These are phyloP conservation scores for Infundibulicybe gibba DNA, from an alignment of 768 basidiomycete species.

Conservation along the genomic window DNA sequence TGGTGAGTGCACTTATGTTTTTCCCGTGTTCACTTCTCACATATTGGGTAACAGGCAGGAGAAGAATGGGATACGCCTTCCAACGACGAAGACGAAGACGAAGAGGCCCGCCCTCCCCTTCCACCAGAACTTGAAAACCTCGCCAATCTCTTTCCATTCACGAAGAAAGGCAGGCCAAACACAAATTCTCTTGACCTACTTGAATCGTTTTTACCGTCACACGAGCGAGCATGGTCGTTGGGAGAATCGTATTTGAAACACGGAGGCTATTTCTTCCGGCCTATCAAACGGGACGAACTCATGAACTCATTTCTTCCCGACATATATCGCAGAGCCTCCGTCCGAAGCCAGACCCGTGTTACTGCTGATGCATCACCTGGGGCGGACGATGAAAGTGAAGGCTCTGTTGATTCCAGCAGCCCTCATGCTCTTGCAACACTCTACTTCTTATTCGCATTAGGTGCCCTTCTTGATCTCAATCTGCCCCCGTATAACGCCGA, in stretches of 20 bases:
- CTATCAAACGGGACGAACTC: conserved; percentile 46
- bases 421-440: conserved; percentile 52
- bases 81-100: conserved; percentile 21
- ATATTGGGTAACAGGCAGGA: conserved; percentile 18
- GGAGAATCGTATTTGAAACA: conserved; percentile 42
- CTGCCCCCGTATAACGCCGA: conserved; percentile 51
- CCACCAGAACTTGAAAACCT: conserved; percentile 30
- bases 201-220: conserved; percentile 39
- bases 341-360: conserved; percentile 8
- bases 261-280: conserved; percentile 46
- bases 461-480: conserved; percentile 54
- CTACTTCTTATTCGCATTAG: conserved; percentile 60
- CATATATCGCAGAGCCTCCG: conserved; percentile 29
- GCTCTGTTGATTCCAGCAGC: conserved; percentile 5
- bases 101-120: conserved; percentile 12
- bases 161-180: conserved; percentile 26
- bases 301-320: conserved; percentile 32
- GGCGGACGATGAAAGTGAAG: neutral
- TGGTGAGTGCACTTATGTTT: conserved; percentile 17
- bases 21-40: neutral
- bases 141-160: conserved; percentile 38
- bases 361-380: conserved; percentile 2
- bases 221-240: conserved; percentile 35
- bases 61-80: conserved; percentile 24
- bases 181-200: conserved; percentile 26